A percentile compares a stretch with the other conserved stretches of the same genome.
Conservation (phyloP, 2,329 filamentous ascomycete species). For the Aspergillus fumigatiaffinis region DNA sequence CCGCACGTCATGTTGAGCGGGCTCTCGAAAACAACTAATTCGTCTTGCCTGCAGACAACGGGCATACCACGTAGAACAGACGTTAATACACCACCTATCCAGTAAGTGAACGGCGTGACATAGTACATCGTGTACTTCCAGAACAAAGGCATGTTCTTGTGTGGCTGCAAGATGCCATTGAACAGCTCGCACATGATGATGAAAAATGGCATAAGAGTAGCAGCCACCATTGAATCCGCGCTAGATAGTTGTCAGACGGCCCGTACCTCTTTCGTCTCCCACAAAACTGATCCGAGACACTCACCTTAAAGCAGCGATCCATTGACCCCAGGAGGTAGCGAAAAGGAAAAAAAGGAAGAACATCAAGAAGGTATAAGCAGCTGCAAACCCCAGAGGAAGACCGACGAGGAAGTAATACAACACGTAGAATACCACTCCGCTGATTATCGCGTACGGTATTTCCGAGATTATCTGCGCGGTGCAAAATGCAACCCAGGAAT, state of each 20-base stretch:
- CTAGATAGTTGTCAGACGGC: constrained; percentile 13
- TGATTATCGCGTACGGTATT: constrained; percentile 62
- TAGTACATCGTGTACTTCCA: constrained; percentile 79
- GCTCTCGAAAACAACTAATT: constrained; percentile 66
- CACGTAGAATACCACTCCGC: constrained; percentile 61
- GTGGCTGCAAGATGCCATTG: constrained; percentile 80
- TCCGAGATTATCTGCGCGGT: constrained; percentile 66
- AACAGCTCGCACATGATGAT: constrained; percentile 81
- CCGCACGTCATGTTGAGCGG: constrained; percentile 65
- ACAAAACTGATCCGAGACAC: constrained; percentile 25
- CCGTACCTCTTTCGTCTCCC: background rate
- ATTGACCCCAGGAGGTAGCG: constrained; percentile 68
- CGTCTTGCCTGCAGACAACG: constrained; percentile 59
- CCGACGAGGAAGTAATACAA: constrained; percentile 71
- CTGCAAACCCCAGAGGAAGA: constrained; percentile 57
- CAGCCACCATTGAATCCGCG: constrained; percentile 63
- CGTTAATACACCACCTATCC: constrained; percentile 74
- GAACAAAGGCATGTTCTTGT: constrained; percentile 70
- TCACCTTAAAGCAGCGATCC: constrained; percentile 70
- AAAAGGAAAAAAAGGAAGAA: constrained; percentile 69
- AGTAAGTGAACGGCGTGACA: constrained; percentile 78
- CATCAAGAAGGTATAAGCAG: constrained; percentile 71
- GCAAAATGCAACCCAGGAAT: constrained; percentile 67
- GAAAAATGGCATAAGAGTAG: constrained; percentile 76
- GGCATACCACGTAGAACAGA: constrained; percentile 65